These are phyloP conservation scores for Fragaria vesca DNA, from an alignment of 306 rosid genomes.

Conservation along the genomic window DNA sequence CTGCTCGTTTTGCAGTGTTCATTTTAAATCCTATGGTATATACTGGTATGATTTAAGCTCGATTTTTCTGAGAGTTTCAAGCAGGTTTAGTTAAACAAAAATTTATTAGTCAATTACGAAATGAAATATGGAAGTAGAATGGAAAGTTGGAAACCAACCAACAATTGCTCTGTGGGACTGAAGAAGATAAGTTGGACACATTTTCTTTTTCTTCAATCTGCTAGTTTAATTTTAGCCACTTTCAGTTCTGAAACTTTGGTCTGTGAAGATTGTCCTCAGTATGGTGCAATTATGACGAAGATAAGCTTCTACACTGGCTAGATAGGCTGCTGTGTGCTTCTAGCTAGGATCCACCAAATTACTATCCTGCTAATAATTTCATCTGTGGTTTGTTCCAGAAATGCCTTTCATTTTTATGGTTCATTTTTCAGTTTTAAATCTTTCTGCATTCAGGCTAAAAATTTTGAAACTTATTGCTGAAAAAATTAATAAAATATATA, in stretches of 20 bases:
- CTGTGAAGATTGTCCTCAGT: background rate
- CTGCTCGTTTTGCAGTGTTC: background rate
- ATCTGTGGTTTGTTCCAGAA: background rate
- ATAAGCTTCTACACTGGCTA: background rate
- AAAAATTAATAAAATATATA: no score
- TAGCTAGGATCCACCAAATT: background rate
- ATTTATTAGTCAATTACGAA: background rate
- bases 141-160: background rate
- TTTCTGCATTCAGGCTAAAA: background rate
- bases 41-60: background rate
- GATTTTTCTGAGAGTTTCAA: background rate
- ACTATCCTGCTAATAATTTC: background rate
- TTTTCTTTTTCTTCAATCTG: background rate
- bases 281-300: background rate
- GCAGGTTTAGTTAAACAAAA: background rate
- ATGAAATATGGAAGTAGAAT: no score
- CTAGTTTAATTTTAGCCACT: background rate
- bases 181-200: background rate
- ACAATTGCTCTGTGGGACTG: background rate
- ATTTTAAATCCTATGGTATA: background rate
- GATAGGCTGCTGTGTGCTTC: background rate
- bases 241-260: background rate
- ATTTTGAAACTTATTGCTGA: no score
- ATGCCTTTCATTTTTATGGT: background rate
- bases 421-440: background rate